Evolutionary conservation across 805 yeast genomes (phyloP).

Genomic region (Saturnispora quitensis): DNA sequence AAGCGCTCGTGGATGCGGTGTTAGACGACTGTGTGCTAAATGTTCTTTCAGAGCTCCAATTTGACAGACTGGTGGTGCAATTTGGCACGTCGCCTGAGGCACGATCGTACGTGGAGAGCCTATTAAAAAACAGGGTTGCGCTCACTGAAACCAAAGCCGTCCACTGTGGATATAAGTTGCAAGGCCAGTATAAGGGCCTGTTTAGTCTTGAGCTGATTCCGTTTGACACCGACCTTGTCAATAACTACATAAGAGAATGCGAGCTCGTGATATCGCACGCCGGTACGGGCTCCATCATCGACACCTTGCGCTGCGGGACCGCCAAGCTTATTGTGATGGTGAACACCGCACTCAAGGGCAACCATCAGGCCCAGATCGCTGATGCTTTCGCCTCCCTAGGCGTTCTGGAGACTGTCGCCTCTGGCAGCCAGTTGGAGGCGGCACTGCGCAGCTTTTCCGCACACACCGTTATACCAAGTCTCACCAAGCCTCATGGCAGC

Average conservation of each 20-base stretch:
- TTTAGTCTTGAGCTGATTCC: slow-evolving; percentile 31
- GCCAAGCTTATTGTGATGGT: slow-evolving; percentile 55
- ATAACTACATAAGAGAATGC: slow-evolving; percentile 33
- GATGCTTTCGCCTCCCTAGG: slow-evolving; percentile 34
- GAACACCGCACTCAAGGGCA: slow-evolving; percentile 69
- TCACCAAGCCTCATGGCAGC: background rate
- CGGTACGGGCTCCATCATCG: slow-evolving; percentile 85
- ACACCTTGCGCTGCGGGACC: slow-evolving; percentile 41
- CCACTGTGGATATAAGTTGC: background rate
- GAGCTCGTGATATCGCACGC: slow-evolving; percentile 81
- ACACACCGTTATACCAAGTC: background rate
- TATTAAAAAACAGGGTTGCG: background rate
- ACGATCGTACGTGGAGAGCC: background rate
- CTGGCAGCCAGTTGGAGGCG: background rate
- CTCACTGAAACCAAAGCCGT: background rate
- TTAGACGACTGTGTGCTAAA: slow-evolving; percentile 29
- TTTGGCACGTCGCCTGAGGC: slow-evolving; percentile 36
- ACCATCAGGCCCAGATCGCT: slow-evolving; percentile 79
- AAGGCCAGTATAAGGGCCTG: background rate
- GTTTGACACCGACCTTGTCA: slow-evolving; percentile 34
- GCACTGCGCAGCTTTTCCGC: background rate
- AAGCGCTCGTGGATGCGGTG: slow-evolving; percentile 40
- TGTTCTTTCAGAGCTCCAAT: slow-evolving; percentile 30
- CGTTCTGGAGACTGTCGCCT: slow-evolving; percentile 17
- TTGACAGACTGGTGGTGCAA: slow-evolving; percentile 41